A percentile compares a stretch with the other conserved stretches of the same genome.
These are phyloP conservation scores for Sinapis alba DNA, from an alignment of 441 rosid genomes.

Conservation along the genomic window DNA sequence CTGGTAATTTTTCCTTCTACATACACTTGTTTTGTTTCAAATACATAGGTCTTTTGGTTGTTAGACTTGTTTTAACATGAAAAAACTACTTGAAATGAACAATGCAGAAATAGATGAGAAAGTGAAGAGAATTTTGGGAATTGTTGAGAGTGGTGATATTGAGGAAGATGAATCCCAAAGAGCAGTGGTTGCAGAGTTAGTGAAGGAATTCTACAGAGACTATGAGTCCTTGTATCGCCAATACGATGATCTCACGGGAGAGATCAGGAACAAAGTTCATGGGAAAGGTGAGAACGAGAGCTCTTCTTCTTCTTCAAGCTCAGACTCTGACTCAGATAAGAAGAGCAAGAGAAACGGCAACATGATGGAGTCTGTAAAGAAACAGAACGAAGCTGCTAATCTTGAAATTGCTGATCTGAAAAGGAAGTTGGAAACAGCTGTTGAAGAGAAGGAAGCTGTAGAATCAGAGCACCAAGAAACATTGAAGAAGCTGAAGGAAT, in stretches of 20 bases:
- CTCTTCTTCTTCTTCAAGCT: slow-evolving; percentile 76
- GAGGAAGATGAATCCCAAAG: slow-evolving; percentile 62
- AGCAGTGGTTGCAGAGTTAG: slow-evolving; percentile 58
- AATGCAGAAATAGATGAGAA: slow-evolving; percentile 79
- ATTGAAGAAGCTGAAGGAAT: slow-evolving; percentile 56
- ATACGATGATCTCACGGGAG: slow-evolving; percentile 78
- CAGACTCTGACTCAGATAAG: slow-evolving; percentile 78
- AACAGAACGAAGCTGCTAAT: slow-evolving; percentile 60
- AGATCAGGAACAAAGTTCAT: slow-evolving; percentile 61
- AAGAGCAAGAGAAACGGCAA: slow-evolving; percentile 61
- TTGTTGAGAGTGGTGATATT: slow-evolving; percentile 56
- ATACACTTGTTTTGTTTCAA: background rate
- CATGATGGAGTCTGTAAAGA: slow-evolving; percentile 46
- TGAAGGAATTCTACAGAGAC: slow-evolving; percentile 72
- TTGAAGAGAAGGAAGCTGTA: slow-evolving; percentile 55
- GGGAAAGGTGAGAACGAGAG: slow-evolving; percentile 50
- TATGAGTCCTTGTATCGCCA: slow-evolving; percentile 66
- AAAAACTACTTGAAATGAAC: slow-evolving; percentile 3
- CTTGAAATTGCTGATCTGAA: slow-evolving; percentile 48
- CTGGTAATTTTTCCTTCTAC: slow-evolving; percentile 48
- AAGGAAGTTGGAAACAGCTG: slow-evolving; percentile 49
- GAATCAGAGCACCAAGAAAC: slow-evolving; percentile 51
- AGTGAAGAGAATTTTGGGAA: slow-evolving; percentile 68
- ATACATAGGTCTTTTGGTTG: background rate
- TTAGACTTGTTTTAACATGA: background rate